These are phyloP conservation scores for Lophiostoma macrostomum DNA, from an alignment of 495 filamentous ascomycete species.

Conservation along the genomic window DNA sequence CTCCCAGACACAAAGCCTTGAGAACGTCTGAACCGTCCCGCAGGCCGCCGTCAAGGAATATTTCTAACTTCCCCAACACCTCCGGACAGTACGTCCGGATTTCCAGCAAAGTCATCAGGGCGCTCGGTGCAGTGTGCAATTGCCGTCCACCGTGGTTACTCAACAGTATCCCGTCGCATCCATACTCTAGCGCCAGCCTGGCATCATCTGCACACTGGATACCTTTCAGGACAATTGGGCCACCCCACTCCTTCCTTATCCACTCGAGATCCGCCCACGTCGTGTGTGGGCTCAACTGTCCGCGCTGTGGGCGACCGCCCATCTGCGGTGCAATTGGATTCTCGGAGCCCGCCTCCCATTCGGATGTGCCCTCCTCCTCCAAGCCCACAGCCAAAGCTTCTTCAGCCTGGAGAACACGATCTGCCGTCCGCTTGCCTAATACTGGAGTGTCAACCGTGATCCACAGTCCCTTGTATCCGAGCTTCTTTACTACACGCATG, in stretches of 20 bases:
- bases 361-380: constrained; percentile 9
- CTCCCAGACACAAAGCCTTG: constrained; percentile 26
- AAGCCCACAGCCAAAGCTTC: constrained; percentile 26
- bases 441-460: constrained; percentile 42
- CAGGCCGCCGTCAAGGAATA: constrained; percentile 24
- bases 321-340: constrained; percentile 17
- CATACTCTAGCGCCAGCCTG: constrained; percentile 19
- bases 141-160: constrained; percentile 30
- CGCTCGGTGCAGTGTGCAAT: constrained; percentile 20
- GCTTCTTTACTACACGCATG: constrained; percentile 11
- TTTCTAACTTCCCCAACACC: constrained; percentile 20
- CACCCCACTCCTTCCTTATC: constrained; percentile 28
- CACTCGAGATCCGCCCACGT: constrained; percentile 27
- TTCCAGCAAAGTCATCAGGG: constrained; percentile 23
- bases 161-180: constrained; percentile 17
- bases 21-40: constrained; percentile 23
- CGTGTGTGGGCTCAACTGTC: constrained; percentile 20
- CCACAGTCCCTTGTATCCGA: constrained; percentile 38
- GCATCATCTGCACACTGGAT: constrained; percentile 28
- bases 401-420: constrained; percentile 36
- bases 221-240: constrained; percentile 25
- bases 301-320: constrained; percentile 3
- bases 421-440: constrained; percentile 39
- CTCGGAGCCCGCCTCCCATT: constrained; percentile 23
- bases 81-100: constrained; percentile 27